phyloP scores from a whole-genome alignment of 1,284 basidiomycete species.

The Phellopilus nigrolimitatus region DNA sequence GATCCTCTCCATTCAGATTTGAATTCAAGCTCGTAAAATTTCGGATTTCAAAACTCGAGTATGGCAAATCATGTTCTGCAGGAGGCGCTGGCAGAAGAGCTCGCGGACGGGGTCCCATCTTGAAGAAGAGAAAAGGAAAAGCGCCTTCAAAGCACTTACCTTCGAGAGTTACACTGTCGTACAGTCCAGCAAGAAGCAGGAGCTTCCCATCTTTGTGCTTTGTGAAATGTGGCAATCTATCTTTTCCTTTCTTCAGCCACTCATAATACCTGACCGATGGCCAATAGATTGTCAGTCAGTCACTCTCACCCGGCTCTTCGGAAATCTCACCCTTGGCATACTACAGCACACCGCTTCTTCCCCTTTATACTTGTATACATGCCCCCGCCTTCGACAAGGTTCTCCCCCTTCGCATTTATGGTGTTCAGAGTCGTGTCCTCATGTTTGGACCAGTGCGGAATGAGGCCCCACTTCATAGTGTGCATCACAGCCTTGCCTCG shows the following conservation, averaged over 20 bases:
- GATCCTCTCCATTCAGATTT: no score
- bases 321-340: constrained; percentile 66
- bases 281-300: constrained; percentile 23
- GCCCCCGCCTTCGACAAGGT: constrained; percentile 65
- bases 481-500: constrained; percentile 42
- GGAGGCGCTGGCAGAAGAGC: no score
- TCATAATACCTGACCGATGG: constrained; percentile 71
- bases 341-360: constrained; percentile 72
- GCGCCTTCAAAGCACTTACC: constrained; percentile 37
- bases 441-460: constrained; percentile 81
- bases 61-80: no score
- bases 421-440: constrained; percentile 70
- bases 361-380: constrained; percentile 83
- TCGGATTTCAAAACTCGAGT: no score
- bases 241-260: constrained; percentile 81
- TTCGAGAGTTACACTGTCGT: constrained; percentile 68
- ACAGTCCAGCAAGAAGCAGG: constrained; percentile 87
- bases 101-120: no score
- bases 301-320: background rate
- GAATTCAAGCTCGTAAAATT: no score
- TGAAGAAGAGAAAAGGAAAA: no score
- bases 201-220: constrained; percentile 63
- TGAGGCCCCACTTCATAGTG: constrained; percentile 88
- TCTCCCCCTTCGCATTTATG: constrained; percentile 87
- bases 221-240: constrained; percentile 77